These are phyloP conservation scores for Solanum medicagineum DNA, from an alignment of 257 asterid species.

Conservation along the genomic window DNA sequence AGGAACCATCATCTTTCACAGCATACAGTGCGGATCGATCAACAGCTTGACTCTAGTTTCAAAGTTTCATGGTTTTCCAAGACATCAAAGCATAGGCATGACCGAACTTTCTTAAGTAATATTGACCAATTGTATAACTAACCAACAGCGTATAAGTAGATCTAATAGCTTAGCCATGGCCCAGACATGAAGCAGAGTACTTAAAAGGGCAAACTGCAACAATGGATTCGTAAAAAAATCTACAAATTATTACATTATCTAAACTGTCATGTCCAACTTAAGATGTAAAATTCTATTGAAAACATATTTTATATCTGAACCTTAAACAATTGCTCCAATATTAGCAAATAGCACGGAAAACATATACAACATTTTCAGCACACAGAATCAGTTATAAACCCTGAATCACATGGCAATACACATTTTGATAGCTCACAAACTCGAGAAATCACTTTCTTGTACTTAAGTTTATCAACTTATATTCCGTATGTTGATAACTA, in stretches of 20 bases:
- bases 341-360: neutral
- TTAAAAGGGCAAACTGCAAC: neutral
- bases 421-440: neutral
- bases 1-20: neutral
- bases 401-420: neutral
- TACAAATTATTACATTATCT: neutral
- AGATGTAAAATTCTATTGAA: neutral
- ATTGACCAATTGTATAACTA: neutral
- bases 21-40: neutral
- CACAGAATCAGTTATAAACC: neutral
- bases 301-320: neutral
- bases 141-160: neutral
- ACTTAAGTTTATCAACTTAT: neutral
- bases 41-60: neutral
- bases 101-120: neutral
- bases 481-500: neutral
- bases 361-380: neutral
- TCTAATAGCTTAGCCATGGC: neutral
- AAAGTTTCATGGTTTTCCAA: neutral
- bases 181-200: neutral
- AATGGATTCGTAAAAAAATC: neutral
- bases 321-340: neutral
- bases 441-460: neutral
- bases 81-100: neutral
- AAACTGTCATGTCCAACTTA: neutral